A percentile compares a stretch with the other conserved stretches of the same genome.
Evolutionary conservation across 345 rosid species (phyloP).

Genomic region (Ceriops decandra): DNA sequence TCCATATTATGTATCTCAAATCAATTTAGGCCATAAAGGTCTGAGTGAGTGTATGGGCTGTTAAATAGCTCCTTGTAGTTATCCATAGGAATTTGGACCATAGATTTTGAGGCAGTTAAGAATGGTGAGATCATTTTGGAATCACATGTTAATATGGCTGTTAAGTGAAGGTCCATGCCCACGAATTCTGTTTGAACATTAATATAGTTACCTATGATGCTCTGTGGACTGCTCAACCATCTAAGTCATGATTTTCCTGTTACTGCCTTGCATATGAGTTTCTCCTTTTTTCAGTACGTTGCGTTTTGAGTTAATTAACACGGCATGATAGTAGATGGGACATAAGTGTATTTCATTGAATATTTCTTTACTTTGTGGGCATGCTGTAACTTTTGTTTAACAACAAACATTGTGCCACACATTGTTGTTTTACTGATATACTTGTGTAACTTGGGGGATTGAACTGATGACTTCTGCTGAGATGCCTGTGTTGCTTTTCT

Average conservation of each 20-base stretch:
- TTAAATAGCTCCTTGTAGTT: background rate
- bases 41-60: background rate
- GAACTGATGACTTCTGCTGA: slow-evolving; percentile 7
- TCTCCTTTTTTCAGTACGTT: too few relatives aligned
- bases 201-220: too few relatives aligned
- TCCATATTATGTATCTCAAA: background rate
- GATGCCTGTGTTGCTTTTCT: background rate
- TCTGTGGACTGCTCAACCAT: too few relatives aligned
- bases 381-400: background rate
- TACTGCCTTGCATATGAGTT: too few relatives aligned
- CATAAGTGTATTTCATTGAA: background rate
- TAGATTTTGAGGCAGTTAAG: background rate
- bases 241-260: too few relatives aligned
- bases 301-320: too few relatives aligned
- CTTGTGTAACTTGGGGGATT: slow-evolving; percentile 9
- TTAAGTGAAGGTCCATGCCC: too few relatives aligned
- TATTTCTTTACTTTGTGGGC: background rate
- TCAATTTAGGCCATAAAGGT: background rate
- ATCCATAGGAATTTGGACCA: background rate
- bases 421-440: background rate
- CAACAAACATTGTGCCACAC: background rate
- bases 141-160: background rate
- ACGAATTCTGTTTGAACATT: too few relatives aligned
- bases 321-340: background rate
- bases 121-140: background rate